Percentiles rank a stretch among this genome's conserved stretches.
phyloP scores from a whole-genome alignment of 2,329 filamentous ascomycete genomes.

The Verticillium longisporum region DNA sequence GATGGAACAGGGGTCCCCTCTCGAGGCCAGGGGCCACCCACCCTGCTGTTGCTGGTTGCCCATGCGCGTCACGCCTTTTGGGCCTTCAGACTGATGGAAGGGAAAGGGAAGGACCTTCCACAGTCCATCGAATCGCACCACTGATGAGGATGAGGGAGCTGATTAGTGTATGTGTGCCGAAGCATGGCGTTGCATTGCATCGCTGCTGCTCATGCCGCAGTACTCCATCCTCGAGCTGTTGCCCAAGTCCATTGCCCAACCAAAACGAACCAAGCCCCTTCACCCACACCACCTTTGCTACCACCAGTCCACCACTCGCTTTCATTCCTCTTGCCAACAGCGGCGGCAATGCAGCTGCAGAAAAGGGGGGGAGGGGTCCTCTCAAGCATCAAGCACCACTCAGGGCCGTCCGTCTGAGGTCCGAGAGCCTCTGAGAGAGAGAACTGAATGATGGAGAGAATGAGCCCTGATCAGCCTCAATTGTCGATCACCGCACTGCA shows the following conservation, averaged over 20 bases:
- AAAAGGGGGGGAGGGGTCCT: not conserved
- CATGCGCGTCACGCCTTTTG: not conserved
- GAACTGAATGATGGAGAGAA: no score
- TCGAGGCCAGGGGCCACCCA: not conserved
- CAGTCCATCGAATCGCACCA: no score
- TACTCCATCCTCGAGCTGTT: not conserved
- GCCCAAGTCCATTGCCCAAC: conserved; percentile 6
- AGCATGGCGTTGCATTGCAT: not conserved
- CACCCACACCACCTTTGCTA: not conserved
- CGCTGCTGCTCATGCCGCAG: not conserved
- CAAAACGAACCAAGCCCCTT: not conserved
- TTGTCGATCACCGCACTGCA: not conserved
- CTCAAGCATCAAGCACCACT: not conserved
- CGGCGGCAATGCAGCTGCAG: no score
- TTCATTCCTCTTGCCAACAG: not conserved
- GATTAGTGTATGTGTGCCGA: no score
- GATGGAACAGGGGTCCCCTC: not conserved
- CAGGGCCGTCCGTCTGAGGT: not conserved
- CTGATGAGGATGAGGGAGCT: no score
- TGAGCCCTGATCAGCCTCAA: not conserved
- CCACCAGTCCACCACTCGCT: not conserved
- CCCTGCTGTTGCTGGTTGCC: not conserved
- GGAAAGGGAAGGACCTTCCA: no score
- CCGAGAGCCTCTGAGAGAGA: not conserved
- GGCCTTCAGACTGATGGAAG: not conserved